Percentiles rank a stretch among this genome's conserved stretches.
Evolutionary conservation across 352 stramenopile genomes (phyloP).

Genomic region (Pythium folliculosum): DNA sequence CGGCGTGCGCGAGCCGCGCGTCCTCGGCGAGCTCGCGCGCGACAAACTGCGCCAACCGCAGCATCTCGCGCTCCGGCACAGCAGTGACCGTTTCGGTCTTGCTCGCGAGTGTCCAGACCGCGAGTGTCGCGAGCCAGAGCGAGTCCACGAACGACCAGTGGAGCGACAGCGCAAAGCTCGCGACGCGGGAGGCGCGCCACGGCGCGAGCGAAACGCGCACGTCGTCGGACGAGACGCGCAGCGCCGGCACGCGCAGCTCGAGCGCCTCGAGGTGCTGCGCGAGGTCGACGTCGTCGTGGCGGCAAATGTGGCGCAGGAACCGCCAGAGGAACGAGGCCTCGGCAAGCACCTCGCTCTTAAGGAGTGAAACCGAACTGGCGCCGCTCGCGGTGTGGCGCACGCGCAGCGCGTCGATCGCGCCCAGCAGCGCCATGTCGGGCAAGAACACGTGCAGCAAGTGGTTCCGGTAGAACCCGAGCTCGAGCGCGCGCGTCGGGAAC

Average conservation of each 20-base stretch:
- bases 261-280: constrained; percentile 34
- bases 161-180: constrained; percentile 66
- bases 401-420: constrained; percentile 52
- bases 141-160: constrained; percentile 81
- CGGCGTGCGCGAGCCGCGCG: constrained; percentile 49
- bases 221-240: constrained; percentile 16
- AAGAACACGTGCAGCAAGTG: constrained; percentile 83
- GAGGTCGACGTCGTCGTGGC: constrained; percentile 53
- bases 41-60: constrained; percentile 56
- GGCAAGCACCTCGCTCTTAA: constrained; percentile 33
- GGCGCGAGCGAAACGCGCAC: constrained; percentile 38
- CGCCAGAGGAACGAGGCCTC: constrained; percentile 54
- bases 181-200: constrained; percentile 37
- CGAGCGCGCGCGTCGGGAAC: constrained; percentile 65
- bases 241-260: constrained; percentile 20
- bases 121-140: constrained; percentile 60
- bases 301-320: constrained; percentile 73
- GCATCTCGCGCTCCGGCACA: constrained; percentile 41
- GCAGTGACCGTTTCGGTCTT: background rate
- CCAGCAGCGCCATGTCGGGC: constrained; percentile 68
- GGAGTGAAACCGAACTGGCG: constrained; percentile 29
- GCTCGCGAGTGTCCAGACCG: constrained; percentile 39
- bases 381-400: constrained; percentile 3
- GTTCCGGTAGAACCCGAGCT: constrained; percentile 87
- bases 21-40: constrained; percentile 52